Conservation (phyloP, 169 alveolate genomes). For the Ichthyophthirius multifiliis region DNA sequence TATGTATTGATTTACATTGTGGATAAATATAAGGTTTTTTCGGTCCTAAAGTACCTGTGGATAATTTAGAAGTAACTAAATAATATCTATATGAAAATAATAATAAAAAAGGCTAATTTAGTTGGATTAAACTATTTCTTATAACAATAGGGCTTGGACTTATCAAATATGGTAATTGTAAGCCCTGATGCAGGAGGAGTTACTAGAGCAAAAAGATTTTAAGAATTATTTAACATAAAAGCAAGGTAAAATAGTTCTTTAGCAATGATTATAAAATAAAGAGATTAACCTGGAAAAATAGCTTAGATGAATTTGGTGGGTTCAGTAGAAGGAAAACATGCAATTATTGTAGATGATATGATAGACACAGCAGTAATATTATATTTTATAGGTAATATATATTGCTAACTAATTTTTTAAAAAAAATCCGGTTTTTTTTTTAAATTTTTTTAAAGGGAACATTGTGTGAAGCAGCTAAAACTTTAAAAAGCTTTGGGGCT, state of each 20-base stretch:
- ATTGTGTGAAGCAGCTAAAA: slow-evolving; percentile 94
- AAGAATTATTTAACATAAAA: slow-evolving; percentile 61
- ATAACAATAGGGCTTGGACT: slow-evolving; percentile 41
- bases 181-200: slow-evolving; percentile 97
- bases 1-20: slow-evolving; percentile 94
- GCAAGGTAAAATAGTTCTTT: not conserved
- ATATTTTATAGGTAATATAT: not conserved
- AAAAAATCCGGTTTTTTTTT: no score
- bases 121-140: slow-evolving; percentile 83
- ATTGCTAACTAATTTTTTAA: not conserved
- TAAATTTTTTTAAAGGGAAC: no score
- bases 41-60: slow-evolving; percentile 94
- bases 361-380: slow-evolving; percentile 91
- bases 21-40: slow-evolving; percentile 93
- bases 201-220: slow-evolving; percentile 86
- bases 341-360: slow-evolving; percentile 96
- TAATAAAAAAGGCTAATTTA: slow-evolving; percentile 55
- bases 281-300: slow-evolving; percentile 73
- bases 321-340: slow-evolving; percentile 90
- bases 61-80: slow-evolving; percentile 80
- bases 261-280: slow-evolving; percentile 46
- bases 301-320: slow-evolving; percentile 94
- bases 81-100: not conserved
- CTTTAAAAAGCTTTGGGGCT: slow-evolving; percentile 92
- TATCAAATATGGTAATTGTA: slow-evolving; percentile 89